These are phyloP conservation scores for Kazachstania psychrophila DNA, from an alignment of 805 yeast genomes.

Conservation along the genomic window DNA sequence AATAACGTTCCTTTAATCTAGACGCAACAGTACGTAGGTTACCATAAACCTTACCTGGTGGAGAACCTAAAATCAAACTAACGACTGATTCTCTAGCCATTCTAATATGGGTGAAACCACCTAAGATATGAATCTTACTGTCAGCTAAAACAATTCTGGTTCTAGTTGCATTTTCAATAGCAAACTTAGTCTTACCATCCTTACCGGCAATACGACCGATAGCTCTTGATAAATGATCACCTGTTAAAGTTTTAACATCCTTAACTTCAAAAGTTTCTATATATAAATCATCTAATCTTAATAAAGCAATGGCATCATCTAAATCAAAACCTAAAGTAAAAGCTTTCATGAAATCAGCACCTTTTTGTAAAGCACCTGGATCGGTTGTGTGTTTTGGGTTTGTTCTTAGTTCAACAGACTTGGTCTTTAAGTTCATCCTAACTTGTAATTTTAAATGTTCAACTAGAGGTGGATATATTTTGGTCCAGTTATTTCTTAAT, in stretches of 20 bases:
- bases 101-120: constrained; percentile 93
- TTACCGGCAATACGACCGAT: constrained; percentile 99
- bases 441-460: constrained; percentile 93
- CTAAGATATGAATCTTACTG: constrained; percentile 89
- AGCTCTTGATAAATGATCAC: constrained; percentile 96
- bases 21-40: constrained; percentile 95
- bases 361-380: constrained; percentile 91
- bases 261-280: constrained; percentile 95
- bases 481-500: constrained; percentile 80
- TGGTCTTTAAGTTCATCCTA: constrained; percentile 85
- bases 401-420: constrained; percentile 80
- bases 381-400: constrained; percentile 72
- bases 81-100: constrained; percentile 99
- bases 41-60: constrained; percentile 97
- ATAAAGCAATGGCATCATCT: constrained; percentile 91
- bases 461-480: constrained; percentile 90
- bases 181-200: constrained; percentile 97
- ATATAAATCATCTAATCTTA: constrained; percentile 90
- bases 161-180: constrained; percentile 96
- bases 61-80: constrained; percentile 88
- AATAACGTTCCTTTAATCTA: constrained; percentile 92
- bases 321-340: constrained; percentile 93
- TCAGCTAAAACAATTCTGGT: constrained; percentile 97
- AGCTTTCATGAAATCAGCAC: constrained; percentile 93
- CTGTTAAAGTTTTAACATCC: constrained; percentile 90